These are phyloP conservation scores for Lentinula detonsa DNA, from an alignment of 768 basidiomycete genomes.

Conservation along the genomic window DNA sequence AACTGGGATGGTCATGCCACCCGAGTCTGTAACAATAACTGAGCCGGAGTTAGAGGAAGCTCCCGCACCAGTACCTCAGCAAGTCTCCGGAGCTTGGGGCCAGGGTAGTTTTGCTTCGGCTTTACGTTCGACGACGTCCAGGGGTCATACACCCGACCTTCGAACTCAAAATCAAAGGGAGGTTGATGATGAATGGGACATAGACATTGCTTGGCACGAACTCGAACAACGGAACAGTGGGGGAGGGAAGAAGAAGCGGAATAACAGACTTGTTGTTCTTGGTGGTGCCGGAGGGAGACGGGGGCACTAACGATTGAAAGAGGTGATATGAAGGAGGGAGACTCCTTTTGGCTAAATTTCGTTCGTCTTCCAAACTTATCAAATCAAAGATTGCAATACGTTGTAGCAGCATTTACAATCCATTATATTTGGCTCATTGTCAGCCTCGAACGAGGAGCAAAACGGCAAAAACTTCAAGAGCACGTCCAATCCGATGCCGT, in stretches of 20 bases:
- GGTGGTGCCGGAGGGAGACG: slow-evolving; percentile 58
- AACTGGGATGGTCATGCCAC: not conserved
- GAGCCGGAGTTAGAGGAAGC: slow-evolving; percentile 17
- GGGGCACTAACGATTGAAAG: not conserved
- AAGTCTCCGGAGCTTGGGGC: slow-evolving; percentile 64
- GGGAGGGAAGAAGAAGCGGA: slow-evolving; percentile 48
- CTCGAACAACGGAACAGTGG: slow-evolving; percentile 53
- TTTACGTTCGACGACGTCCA: slow-evolving; percentile 23
- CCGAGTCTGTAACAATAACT: not conserved
- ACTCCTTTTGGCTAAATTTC: not conserved
- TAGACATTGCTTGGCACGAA: slow-evolving; percentile 79
- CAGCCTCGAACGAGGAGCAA: not conserved
- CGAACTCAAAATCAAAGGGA: slow-evolving; percentile 24
- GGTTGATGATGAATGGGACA: slow-evolving; percentile 64
- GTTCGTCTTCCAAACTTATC: not conserved
- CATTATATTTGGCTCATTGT: not conserved
- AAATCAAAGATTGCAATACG: not conserved
- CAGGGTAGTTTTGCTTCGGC: slow-evolving; percentile 79
- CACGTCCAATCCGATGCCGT: not conserved
- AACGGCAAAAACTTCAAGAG: not conserved
- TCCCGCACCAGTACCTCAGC: slow-evolving; percentile 13
- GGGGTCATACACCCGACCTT: slow-evolving; percentile 10
- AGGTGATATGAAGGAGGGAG: not conserved
- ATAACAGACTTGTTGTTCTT: slow-evolving; percentile 63
- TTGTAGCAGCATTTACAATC: not conserved